Conservation (phyloP, 2,329 filamentous ascomycete species). For the Beauveria varroae region DNA sequence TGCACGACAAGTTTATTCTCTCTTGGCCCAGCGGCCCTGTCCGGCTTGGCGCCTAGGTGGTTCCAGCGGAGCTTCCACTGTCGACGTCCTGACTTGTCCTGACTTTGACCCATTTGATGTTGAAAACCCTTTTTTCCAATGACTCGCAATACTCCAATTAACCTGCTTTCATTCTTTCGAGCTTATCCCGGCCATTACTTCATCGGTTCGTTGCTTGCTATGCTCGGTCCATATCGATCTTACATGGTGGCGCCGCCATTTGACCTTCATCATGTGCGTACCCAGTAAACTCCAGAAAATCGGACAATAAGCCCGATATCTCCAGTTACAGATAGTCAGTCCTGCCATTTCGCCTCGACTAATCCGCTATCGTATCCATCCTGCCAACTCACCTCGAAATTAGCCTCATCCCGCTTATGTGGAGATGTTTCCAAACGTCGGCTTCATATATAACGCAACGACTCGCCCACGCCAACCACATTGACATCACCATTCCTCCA, state of each 20-base stretch:
- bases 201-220: not conserved
- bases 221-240: not conserved
- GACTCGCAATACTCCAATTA: too few species aligned
- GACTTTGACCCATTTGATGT: not conserved
- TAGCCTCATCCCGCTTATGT: not conserved
- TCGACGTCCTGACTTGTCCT: not conserved
- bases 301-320: not conserved
- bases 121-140: not conserved
- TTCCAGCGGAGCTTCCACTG: not conserved
- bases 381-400: not conserved
- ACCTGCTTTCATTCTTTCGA: not conserved
- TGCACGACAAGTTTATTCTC: too few species aligned
- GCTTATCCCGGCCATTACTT: not conserved
- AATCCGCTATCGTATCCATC: not conserved
- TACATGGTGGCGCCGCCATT: not conserved
- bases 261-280: not conserved
- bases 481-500: not conserved
- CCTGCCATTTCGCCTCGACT: not conserved
- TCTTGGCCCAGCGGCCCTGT: too few species aligned
- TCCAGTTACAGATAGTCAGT: not conserved
- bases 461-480: not conserved
- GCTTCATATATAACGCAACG: not conserved
- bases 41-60: not conserved
- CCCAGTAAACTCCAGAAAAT: not conserved
- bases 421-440: not conserved